Percentiles rank a stretch among this genome's conserved stretches.
phyloP scores from a whole-genome alignment of 768 basidiomycete genomes.

The Rhodosporidiobolus sp. region DNA sequence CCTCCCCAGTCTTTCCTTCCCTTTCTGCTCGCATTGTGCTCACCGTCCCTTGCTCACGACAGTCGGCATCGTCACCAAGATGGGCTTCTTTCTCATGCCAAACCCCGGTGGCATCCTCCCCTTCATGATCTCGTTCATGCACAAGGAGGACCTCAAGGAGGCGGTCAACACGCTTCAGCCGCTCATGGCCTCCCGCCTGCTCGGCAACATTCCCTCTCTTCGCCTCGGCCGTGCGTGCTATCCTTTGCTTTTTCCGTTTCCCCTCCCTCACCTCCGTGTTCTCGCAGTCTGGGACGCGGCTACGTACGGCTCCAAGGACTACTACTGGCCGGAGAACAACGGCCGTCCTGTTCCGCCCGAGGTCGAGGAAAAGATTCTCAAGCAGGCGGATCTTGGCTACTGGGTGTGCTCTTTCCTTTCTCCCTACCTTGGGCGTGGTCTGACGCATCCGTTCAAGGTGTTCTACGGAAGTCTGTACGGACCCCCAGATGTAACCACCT shows the following conservation, averaged over 20 bases:
- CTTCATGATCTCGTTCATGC: slow-evolving; percentile 28
- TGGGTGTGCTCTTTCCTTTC: not conserved
- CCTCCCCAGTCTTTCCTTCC: slow-evolving; percentile 12
- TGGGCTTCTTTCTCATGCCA: slow-evolving; percentile 39
- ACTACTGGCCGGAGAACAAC: slow-evolving; percentile 13
- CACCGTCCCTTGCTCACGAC: not conserved
- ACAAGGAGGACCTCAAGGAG: slow-evolving; percentile 19
- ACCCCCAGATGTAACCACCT: slow-evolving; percentile 3
- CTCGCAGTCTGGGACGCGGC: slow-evolving; percentile 25
- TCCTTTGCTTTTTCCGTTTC: not conserved
- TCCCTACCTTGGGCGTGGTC: not conserved
- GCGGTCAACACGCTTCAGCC: slow-evolving; percentile 20
- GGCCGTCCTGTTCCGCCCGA: slow-evolving; percentile 12
- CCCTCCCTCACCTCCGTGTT: not conserved
- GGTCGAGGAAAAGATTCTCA: slow-evolving; percentile 14
- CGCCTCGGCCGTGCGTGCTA: not conserved
- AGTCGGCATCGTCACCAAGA: slow-evolving; percentile 28
- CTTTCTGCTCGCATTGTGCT: no score
- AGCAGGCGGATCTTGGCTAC: slow-evolving; percentile 7
- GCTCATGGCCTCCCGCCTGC: slow-evolving; percentile 1
- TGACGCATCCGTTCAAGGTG: not conserved
- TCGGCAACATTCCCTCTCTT: slow-evolving; percentile 21
- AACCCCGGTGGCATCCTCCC: slow-evolving; percentile 32
- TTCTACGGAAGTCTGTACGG: slow-evolving; percentile 36
- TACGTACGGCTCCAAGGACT: not conserved